Evolutionary conservation across 768 basidiomycete genomes (phyloP), one percentile per base, ranked within the genome.

Genomic region (Lactifluus echinatus): DNA sequence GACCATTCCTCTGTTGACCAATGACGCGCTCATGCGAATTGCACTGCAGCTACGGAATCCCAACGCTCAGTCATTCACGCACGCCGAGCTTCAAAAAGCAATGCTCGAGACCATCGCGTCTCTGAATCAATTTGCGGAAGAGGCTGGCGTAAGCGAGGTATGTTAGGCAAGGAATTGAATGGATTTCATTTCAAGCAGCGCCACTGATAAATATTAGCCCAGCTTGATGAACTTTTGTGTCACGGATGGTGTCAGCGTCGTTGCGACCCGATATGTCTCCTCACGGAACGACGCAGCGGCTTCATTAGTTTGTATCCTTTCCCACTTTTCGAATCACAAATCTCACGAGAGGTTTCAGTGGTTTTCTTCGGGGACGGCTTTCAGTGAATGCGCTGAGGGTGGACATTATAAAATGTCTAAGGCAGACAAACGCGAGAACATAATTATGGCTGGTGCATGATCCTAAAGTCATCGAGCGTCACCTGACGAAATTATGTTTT

Each of bases 381-480:
- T 97, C 66, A 89, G 87, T 53, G 93, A 96, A 72, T 92, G 86
- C 63, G 82, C 83, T 24, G 81, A 87, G 63, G 92, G 90, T 4
- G 90, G 91, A 23, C 87, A 93, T 67, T 95, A 95, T 70, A 85
- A 85, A 67, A 97, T 97, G 94, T 85, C 85, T 5, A 97, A 96
- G 71, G 82, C 86, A 31, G 94, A 97, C 73, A 96, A 95, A 69
- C 76, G 93, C 56, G 95, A 97, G 69, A 90, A 93, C 64, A 96
- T 97, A 64, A 93, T 99, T 64, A 87, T 97, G 87, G 84, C 82
- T 59, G 21, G 71, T 51, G 51, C 31, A 14, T 26, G 14, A 28
- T 15, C 40, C 67, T 69, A 12, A 58, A 34, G 39, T 46, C 31
- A 21, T 44, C 17, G 11, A 33, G 36, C 19, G 4, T 6, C 14